Evolutionary conservation across 2,329 filamentous ascomycete species (phyloP), one percentile per base, ranked within the genome.

Genomic region (Lachnellula subtilissima): DNA sequence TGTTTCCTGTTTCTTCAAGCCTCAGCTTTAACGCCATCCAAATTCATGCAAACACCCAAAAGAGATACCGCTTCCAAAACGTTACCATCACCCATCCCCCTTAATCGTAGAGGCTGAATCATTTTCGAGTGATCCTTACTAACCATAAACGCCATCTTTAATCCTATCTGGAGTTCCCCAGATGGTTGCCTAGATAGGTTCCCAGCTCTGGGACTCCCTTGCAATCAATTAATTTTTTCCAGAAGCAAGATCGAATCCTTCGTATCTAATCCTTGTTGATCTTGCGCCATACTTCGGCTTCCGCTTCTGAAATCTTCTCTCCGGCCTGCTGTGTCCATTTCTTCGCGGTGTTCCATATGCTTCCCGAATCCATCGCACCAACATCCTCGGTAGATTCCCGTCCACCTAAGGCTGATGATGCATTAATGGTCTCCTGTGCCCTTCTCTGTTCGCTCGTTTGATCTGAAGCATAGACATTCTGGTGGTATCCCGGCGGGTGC

Each of bases 261-360:
- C 48, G 53, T 52, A 48, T 22, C 59, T 58, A 62, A 57, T 66
- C 54, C 54, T 82, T 83, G 71, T 83, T 85, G 66, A 86, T 82
- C 66, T 76, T 78, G 70, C 78, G 79, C 83, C 83, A 86, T 23
- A 86, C 77, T 69, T 85, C 81, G 50, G 73, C 74, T 73, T 86
- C 83, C 14, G 81, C 82, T 14, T 77, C 79, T 8, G 77, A 79
- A 28, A 86, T 70, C 67, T 77, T 81, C 58, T 78, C 78, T 50
- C 83, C 82, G 6, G 82, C 83, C 36, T 76, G 76, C 57, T 76
- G 72, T 47, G 79, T 81, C 75, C 80, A 78, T 68, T 81, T 83
- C 74, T 80, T 83, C 11, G 81, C 81, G 48, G 77, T 71, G 54
- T 75, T 75, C 80, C 80, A 83, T 5, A 83, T 48, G 6, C 17